phyloP scores from a whole-genome alignment of 2,329 filamentous ascomycete genomes.

The Hymenoscyphus infarciens region DNA sequence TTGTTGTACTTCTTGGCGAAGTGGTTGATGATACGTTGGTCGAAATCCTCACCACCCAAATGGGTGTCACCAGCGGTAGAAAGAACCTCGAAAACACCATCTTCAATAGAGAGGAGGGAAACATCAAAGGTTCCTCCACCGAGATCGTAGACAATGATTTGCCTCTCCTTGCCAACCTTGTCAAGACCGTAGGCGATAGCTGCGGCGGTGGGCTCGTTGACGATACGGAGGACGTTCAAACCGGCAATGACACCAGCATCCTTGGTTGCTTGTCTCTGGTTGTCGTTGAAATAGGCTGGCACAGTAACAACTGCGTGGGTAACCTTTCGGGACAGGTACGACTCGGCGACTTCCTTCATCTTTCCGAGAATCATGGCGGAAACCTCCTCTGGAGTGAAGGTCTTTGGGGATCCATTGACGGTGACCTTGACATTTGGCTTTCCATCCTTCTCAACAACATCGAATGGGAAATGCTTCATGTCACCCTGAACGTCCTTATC shows the following conservation, averaged over 20 bases:
- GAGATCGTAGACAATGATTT: conserved; percentile 91
- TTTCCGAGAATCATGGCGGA: conserved; percentile 78
- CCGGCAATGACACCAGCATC: conserved; percentile 90
- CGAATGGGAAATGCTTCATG: conserved; percentile 98
- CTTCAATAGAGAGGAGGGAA: conserved; percentile 84
- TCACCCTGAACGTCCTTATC: conserved; percentile 89
- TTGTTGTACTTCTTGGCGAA: conserved; percentile 99
- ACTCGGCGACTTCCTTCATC: conserved; percentile 81
- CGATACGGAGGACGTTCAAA: conserved; percentile 91
- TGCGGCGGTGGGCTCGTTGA: conserved; percentile 94
- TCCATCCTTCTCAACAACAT: conserved; percentile 81
- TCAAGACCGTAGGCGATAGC: conserved; percentile 93
- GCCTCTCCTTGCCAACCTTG: conserved; percentile 77
- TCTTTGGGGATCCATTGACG: conserved; percentile 61
- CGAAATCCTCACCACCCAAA: conserved; percentile 97
- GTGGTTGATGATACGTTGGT: conserved; percentile 95
- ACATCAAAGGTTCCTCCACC: conserved; percentile 96
- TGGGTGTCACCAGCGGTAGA: conserved; percentile 96
- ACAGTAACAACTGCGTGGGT: conserved; percentile 90
- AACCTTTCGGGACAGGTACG: conserved; percentile 76
- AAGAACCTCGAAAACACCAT: conserved; percentile 91
- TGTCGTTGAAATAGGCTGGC: conserved; percentile 98
- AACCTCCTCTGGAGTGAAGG: conserved; percentile 76
- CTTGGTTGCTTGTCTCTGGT: conserved; percentile 95
- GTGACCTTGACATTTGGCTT: conserved; percentile 83